These are phyloP conservation scores for Lodderomyces metapsilosis DNA, from an alignment of 1,139 yeast species.

Conservation along the genomic window DNA sequence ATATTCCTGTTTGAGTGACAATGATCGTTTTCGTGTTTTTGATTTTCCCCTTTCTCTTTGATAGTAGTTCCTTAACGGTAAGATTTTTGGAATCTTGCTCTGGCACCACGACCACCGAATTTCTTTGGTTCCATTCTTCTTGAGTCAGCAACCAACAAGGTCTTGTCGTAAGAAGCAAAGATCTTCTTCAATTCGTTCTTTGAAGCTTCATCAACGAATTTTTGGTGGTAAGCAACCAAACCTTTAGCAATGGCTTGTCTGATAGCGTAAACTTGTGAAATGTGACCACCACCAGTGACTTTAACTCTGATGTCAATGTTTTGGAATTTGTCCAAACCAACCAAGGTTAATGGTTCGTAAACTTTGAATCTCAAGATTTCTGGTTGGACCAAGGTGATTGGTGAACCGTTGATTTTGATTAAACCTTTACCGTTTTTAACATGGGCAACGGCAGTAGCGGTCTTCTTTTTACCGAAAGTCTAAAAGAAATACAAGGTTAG, in stretches of 20 bases:
- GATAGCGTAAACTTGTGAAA: slow-evolving; percentile 98
- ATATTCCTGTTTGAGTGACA: background rate
- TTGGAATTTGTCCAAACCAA: slow-evolving; percentile 98
- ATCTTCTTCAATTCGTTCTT: slow-evolving; percentile 99
- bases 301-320: slow-evolving; percentile 98
- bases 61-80: slow-evolving; percentile 73
- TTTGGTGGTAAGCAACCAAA: slow-evolving; percentile 98
- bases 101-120: slow-evolving; percentile 99
- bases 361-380: slow-evolving; percentile 99
- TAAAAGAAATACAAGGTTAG: slow-evolving; percentile 39
- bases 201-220: slow-evolving; percentile 98
- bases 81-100: slow-evolving; percentile 99
- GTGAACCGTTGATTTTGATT: slow-evolving; percentile 98
- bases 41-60: background rate
- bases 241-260: slow-evolving; percentile 99
- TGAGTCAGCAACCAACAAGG: slow-evolving; percentile 98
- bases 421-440: slow-evolving; percentile 99
- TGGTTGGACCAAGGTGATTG: slow-evolving; percentile 98
- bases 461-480: slow-evolving; percentile 99
- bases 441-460: slow-evolving; percentile 99
- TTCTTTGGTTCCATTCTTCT: slow-evolving; percentile 99
- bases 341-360: slow-evolving; percentile 98
- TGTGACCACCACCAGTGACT: slow-evolving; percentile 99
- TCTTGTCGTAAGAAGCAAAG: slow-evolving; percentile 97
- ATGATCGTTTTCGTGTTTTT: background rate